phyloP scores from a whole-genome alignment of 2,329 filamentous ascomycete species.

The Drechslerella coelobrocha region DNA sequence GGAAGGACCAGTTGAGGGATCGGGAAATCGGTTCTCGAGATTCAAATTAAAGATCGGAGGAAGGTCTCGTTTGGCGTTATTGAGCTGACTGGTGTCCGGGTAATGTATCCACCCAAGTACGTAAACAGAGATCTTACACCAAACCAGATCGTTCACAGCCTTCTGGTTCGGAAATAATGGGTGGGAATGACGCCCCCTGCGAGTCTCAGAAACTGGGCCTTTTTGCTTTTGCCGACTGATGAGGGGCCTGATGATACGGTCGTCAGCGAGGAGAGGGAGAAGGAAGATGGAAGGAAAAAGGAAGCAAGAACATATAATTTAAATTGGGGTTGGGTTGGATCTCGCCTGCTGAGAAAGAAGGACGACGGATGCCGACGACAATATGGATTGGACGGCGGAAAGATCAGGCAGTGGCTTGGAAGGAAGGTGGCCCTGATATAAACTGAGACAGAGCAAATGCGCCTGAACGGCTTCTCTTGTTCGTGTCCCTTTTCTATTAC shows the following conservation, averaged over 20 bases:
- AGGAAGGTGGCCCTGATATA: constrained; percentile 24
- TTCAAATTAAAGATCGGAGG: constrained; percentile 31
- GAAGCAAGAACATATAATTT: too few species aligned
- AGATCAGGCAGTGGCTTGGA: constrained; percentile 15
- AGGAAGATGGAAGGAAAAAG: neutral
- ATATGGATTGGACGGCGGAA: constrained; percentile 15
- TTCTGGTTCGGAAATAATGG: constrained; percentile 29
- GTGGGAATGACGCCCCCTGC: constrained; percentile 18
- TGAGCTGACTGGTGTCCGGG: constrained; percentile 26
- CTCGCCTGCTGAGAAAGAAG: constrained; percentile 26
- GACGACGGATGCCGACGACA: neutral
- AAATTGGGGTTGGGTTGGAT: constrained; percentile 16
- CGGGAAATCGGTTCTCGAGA: constrained; percentile 18
- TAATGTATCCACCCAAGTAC: constrained; percentile 19
- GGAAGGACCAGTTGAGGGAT: constrained; percentile 8
- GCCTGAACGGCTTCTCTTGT: neutral
- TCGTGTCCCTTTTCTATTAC: neutral
- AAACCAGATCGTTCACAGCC: constrained; percentile 20
- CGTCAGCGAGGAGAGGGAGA: neutral
- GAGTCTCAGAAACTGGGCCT: neutral
- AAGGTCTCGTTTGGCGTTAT: constrained; percentile 29
- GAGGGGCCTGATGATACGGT: constrained; percentile 11
- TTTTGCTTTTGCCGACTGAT: constrained; percentile 21
- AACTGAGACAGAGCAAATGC: constrained; percentile 5
- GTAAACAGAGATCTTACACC: constrained; percentile 30